phyloP scores from a whole-genome alignment of 441 rosid genomes.

The Hura crepitans region DNA sequence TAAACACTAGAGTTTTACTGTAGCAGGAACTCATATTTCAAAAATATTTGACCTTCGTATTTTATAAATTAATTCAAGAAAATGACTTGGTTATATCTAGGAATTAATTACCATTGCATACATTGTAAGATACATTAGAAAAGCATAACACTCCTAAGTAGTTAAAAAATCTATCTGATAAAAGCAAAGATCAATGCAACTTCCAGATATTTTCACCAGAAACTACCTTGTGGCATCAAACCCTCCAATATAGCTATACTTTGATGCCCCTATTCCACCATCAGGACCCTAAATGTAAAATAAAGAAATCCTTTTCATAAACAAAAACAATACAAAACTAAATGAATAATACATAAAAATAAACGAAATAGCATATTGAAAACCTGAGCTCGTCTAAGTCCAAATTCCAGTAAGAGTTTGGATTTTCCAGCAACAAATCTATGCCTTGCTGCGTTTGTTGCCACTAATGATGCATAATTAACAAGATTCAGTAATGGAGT shows the following conservation, averaged over 20 bases:
- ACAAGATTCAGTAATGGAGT: conserved; percentile 81
- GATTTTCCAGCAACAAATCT: conserved; percentile 85
- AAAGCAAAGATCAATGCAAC: conserved; percentile 8
- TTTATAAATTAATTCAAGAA: no score
- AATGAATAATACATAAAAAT: conserved; percentile 2
- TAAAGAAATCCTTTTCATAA: conserved; percentile 18
- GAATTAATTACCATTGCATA: not conserved
- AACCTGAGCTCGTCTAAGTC: conserved; percentile 97
- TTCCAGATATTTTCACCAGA: conserved; percentile 1
- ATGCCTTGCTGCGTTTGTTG: conserved; percentile 91
- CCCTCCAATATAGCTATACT: conserved; percentile 93
- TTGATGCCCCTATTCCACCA: conserved; percentile 94
- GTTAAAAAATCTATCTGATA: not conserved
- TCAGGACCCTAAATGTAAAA: conserved; percentile 77
- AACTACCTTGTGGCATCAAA: conserved; percentile 96
- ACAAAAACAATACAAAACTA: conserved; percentile 21
- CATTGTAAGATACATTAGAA: not conserved
- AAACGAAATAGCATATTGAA: conserved; percentile 5
- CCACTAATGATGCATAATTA: conserved; percentile 84
- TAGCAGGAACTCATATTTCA: not conserved
- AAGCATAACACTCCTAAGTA: not conserved
- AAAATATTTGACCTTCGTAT: not conserved
- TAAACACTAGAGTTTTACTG: not conserved
- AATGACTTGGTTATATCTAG: no score
- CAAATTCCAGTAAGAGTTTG: conserved; percentile 75